Conservation (phyloP, 352 stramenopile species). For the Phytophthora fragariaefolia region DNA sequence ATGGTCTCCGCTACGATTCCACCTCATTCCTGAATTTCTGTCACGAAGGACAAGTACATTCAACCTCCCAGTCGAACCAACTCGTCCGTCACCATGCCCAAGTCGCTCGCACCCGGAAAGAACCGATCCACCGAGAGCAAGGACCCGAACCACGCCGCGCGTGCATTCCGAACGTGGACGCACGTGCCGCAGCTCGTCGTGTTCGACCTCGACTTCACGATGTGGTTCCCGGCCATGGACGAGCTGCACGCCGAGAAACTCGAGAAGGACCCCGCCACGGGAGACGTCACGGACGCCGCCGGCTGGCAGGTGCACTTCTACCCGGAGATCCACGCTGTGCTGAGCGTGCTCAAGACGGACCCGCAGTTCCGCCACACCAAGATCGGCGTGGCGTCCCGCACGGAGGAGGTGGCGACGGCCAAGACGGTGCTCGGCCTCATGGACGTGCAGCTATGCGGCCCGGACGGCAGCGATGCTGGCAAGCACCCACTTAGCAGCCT, state of each 20-base stretch:
- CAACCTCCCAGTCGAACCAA: background rate
- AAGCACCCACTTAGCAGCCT: slow-evolving; percentile 58
- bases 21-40: slow-evolving; percentile 3
- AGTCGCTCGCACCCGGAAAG: slow-evolving; percentile 21
- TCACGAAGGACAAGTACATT: too few species aligned
- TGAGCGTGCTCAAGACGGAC: slow-evolving; percentile 68
- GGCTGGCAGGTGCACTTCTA: slow-evolving; percentile 84
- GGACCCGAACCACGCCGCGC: slow-evolving; percentile 11
- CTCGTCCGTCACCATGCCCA: slow-evolving; percentile 10
- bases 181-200: slow-evolving; percentile 70
- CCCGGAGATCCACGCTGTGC: slow-evolving; percentile 50
- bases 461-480: background rate
- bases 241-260: slow-evolving; percentile 86
- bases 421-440: slow-evolving; percentile 45
- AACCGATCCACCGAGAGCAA: slow-evolving; percentile 27
- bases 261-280: slow-evolving; percentile 61
- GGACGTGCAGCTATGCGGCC: background rate
- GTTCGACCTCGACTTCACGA: slow-evolving; percentile 82
- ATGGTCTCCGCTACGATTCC: background rate
- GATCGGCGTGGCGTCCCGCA: slow-evolving; percentile 76
- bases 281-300: slow-evolving; percentile 58
- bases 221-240: slow-evolving; percentile 78
- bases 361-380: slow-evolving; percentile 64
- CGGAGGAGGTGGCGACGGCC: slow-evolving; percentile 70
- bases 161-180: slow-evolving; percentile 45